Conservation (phyloP, 345 rosid genomes). For the Gossypium rotundifolium region DNA sequence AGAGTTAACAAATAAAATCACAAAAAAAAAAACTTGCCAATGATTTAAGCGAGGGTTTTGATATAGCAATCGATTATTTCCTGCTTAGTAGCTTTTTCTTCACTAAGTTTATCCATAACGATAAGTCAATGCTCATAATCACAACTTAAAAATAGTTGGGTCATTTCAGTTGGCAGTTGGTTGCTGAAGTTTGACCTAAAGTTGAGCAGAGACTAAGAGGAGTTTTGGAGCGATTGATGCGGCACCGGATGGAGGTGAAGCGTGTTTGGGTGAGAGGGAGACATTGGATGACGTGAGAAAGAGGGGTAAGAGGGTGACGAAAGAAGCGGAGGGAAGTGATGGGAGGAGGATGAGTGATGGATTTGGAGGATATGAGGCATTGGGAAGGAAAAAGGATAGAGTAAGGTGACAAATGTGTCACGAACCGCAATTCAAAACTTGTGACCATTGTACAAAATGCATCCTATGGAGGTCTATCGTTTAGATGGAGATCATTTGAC, state of each 20-base stretch:
- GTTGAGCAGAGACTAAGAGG: slow-evolving; percentile 75
- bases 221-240: slow-evolving; percentile 58
- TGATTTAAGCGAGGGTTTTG: slow-evolving; percentile 16
- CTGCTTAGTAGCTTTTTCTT: slow-evolving; percentile 30
- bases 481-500: too few species aligned
- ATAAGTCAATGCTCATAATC: slow-evolving; percentile 95
- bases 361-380: slow-evolving; percentile 32
- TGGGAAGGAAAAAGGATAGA: slow-evolving; percentile 24
- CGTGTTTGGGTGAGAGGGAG: slow-evolving; percentile 23
- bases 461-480: too few species aligned
- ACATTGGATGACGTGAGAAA: slow-evolving; percentile 17
- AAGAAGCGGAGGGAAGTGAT: slow-evolving; percentile 10
- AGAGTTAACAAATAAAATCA: background rate
- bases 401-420: slow-evolving; percentile 8
- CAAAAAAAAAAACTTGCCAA: background rate
- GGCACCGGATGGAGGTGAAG: slow-evolving; percentile 51
- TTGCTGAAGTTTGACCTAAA: slow-evolving; percentile 81
- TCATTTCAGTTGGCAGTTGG: slow-evolving; percentile 89
- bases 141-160: slow-evolving; percentile 81
- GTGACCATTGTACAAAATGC: too few species aligned
- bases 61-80: too few species aligned
- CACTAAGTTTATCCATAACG: slow-evolving; percentile 86
- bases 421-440: too few species aligned
- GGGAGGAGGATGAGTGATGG: slow-evolving; percentile 19
- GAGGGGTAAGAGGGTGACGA: slow-evolving; percentile 36